Evolutionary conservation across 306 rosid genomes (phyloP).

Genomic region (Trifolium pratense): DNA sequence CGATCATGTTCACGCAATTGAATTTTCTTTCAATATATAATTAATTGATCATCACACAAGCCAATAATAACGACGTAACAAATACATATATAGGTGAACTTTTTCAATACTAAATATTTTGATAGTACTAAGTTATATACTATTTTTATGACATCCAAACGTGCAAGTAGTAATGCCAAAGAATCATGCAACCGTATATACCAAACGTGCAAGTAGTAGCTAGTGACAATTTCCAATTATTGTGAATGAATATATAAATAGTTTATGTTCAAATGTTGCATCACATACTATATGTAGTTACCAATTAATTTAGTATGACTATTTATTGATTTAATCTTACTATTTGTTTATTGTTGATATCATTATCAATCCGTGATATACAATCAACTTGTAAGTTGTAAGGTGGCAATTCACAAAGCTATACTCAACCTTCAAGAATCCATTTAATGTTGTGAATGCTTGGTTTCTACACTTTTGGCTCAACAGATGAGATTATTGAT

Average conservation of each 20-base stretch:
- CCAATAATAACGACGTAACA: not conserved
- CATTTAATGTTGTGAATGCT: conserved; percentile 13
- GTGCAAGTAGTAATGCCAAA: no score
- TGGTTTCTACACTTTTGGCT: not conserved
- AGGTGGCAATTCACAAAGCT: not conserved
- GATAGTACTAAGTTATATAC: not conserved
- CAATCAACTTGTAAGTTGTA: not conserved
- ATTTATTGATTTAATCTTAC: conserved; percentile 1
- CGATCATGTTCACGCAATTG: not conserved
- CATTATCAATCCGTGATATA: no score
- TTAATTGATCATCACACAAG: not conserved
- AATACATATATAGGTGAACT: no score
- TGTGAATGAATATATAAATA: no score
- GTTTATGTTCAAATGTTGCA: no score
- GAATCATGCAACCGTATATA: no score
- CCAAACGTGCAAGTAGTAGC: not conserved
- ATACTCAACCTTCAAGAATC: conserved; percentile 18
- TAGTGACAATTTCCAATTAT: not conserved
- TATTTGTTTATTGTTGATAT: conserved; percentile 13
- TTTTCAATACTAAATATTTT: not conserved
- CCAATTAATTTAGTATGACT: not conserved
- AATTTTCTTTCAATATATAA: not conserved
- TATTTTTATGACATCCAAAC: no score
- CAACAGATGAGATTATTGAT: not conserved
- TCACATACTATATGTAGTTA: not conserved